Percentiles rank a stretch among this genome's conserved stretches.
These are phyloP conservation scores for Nakazawaea siamensis DNA, from an alignment of 805 yeast species.

Conservation along the genomic window DNA sequence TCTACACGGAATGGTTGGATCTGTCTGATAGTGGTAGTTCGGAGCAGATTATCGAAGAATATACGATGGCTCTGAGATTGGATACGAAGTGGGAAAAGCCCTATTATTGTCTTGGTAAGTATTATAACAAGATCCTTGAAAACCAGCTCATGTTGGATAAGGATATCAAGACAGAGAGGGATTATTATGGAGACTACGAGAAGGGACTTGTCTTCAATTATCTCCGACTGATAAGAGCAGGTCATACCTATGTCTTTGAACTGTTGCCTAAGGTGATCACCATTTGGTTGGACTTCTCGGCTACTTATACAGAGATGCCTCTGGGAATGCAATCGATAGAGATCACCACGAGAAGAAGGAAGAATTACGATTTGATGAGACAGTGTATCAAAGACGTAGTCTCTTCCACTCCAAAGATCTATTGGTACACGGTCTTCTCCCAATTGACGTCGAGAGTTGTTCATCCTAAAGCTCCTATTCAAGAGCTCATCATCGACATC, in stretches of 20 bases:
- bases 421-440: conserved; percentile 81
- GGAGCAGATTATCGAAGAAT: conserved; percentile 62
- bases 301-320: conserved; percentile 20
- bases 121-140: conserved; percentile 70
- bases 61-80: conserved; percentile 45
- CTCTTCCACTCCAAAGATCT: conserved; percentile 39
- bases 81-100: conserved; percentile 69
- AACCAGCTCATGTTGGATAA: conserved; percentile 31
- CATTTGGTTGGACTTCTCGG: conserved; percentile 78
- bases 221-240: conserved; percentile 49
- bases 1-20: conserved; percentile 85
- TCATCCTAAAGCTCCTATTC: conserved; percentile 52
- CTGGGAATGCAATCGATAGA: conserved; percentile 13
- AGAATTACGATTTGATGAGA: conserved; percentile 36
- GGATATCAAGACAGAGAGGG: conserved; percentile 16
- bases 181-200: conserved; percentile 44
- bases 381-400: conserved; percentile 35
- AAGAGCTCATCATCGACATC: conserved; percentile 46
- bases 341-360: conserved; percentile 22
- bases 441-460: conserved; percentile 76
- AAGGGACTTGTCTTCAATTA: conserved; percentile 47
- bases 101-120: conserved; percentile 71
- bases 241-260: conserved; percentile 66
- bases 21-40: conserved; percentile 77
- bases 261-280: conserved; percentile 86